Percentiles rank a stretch among this genome's conserved stretches.
These are phyloP conservation scores for Xylaria sp. DNA, from an alignment of 2,329 filamentous ascomycete species.

Conservation along the genomic window DNA sequence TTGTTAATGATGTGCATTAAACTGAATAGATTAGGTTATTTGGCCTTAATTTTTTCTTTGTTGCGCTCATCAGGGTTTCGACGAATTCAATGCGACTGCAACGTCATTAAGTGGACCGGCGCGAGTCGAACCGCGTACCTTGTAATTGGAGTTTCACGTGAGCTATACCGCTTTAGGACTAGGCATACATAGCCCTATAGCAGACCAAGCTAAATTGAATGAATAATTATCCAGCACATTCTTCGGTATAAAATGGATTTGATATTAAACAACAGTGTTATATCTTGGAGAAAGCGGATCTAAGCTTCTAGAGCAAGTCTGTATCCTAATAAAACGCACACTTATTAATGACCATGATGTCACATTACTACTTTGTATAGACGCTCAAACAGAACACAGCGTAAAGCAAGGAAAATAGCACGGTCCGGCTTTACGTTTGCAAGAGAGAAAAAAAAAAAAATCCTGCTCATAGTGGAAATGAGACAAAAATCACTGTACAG, in stretches of 20 bases:
- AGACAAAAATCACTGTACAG: background rate
- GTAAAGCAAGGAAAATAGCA: background rate
- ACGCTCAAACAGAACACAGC: background rate
- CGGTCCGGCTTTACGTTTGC: background rate
- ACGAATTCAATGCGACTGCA: conserved; percentile 23
- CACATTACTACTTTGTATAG: background rate
- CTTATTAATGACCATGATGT: background rate
- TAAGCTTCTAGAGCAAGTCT: background rate
- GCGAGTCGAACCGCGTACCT: conserved; percentile 28
- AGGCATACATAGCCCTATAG: background rate
- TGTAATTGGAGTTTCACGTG: background rate
- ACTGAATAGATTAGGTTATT: conserved; percentile 17
- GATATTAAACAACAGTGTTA: background rate
- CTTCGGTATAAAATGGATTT: background rate
- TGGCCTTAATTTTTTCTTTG: conserved; percentile 30
- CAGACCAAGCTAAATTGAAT: background rate
- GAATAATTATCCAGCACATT: background rate
- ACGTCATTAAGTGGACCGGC: conserved; percentile 39
- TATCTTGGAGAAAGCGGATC: background rate
- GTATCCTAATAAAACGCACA: background rate
- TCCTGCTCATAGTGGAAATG: background rate
- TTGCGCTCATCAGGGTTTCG: conserved; percentile 26
- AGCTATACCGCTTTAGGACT: background rate
- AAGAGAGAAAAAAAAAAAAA: background rate
- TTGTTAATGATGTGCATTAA: background rate